Evolutionary conservation across 768 basidiomycete genomes (phyloP).

Genomic region (Megacollybia marginata): DNA sequence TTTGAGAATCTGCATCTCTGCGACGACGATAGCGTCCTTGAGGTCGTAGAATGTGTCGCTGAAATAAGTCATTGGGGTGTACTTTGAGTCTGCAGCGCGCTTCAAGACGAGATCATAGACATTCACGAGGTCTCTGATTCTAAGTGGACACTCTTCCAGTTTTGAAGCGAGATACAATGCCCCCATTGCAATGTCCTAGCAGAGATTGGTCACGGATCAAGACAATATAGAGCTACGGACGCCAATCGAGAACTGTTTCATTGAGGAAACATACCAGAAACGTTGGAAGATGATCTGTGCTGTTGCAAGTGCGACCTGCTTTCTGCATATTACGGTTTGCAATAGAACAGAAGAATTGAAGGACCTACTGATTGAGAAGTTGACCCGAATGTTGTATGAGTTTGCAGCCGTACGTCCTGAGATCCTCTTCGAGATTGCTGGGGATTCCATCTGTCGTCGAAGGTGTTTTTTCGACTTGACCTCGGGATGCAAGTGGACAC

Average conservation of each 20-base stretch:
- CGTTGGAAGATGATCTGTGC: conserved; percentile 95
- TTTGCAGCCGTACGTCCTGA: conserved; percentile 88
- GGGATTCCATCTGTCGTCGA: conserved; percentile 81
- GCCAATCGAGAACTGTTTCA: conserved; percentile 91
- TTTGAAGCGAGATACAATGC: conserved; percentile 85
- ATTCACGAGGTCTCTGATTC: conserved; percentile 93
- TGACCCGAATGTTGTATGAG: conserved; percentile 93
- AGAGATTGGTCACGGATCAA: conserved; percentile 1
- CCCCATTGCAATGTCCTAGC: conserved; percentile 84
- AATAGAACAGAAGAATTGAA: not conserved
- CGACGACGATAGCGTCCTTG: conserved; percentile 89
- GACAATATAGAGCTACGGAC: conserved; percentile 39
- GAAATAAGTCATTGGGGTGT: conserved; percentile 86
- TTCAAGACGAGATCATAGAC: conserved; percentile 87
- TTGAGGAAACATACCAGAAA: conserved; percentile 93
- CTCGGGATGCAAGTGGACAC: conserved; percentile 77
- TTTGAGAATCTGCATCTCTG: conserved; percentile 97
- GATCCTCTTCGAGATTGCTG: conserved; percentile 73
- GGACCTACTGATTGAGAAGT: conserved; percentile 76
- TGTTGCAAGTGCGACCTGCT: conserved; percentile 94
- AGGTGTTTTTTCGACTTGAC: conserved; percentile 74
- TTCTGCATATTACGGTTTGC: conserved; percentile 38
- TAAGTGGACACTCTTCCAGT: conserved; percentile 84
- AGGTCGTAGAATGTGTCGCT: conserved; percentile 86
- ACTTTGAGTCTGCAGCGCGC: conserved; percentile 55